Conservation (phyloP, 805 yeast species). For the Saccharomycopsis schoenii region DNA sequence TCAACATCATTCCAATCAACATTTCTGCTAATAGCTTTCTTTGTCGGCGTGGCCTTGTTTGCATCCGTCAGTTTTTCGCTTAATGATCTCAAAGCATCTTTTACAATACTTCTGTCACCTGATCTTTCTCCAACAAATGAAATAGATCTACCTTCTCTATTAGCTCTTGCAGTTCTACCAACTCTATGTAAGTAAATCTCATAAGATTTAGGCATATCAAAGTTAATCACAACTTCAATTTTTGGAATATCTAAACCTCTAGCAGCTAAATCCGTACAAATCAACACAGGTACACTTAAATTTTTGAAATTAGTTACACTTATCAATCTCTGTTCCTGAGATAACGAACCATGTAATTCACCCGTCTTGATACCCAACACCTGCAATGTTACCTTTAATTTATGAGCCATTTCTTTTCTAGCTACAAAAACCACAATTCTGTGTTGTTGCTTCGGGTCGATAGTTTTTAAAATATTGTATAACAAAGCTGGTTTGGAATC, state of each 20-base stretch:
- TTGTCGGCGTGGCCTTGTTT: constrained; percentile 23
- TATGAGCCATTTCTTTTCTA: constrained; percentile 85
- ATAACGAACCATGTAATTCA: constrained; percentile 73
- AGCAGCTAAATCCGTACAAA: constrained; percentile 97
- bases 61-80: constrained; percentile 3
- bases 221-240: constrained; percentile 89
- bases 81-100: constrained; percentile 50
- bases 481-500: constrained; percentile 73
- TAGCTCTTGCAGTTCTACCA: constrained; percentile 99
- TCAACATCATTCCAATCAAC: constrained; percentile 88
- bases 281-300: constrained; percentile 71
- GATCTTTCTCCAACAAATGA: constrained; percentile 89
- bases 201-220: constrained; percentile 88
- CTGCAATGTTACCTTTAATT: constrained; percentile 66
- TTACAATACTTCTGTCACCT: constrained; percentile 85
- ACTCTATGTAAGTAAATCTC: constrained; percentile 94
- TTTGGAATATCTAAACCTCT: constrained; percentile 99
- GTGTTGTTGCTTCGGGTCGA: constrained; percentile 52
- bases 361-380: constrained; percentile 67
- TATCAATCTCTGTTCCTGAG: constrained; percentile 87
- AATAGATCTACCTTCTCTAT: constrained; percentile 87
- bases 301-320: constrained; percentile 77
- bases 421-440: constrained; percentile 87
- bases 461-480: constrained; percentile 54
- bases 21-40: constrained; percentile 75